Percentiles rank a stretch among this genome's conserved stretches.
Conservation (phyloP, 2,329 filamentous ascomycete species). For the Bipolaris gigantea region DNA sequence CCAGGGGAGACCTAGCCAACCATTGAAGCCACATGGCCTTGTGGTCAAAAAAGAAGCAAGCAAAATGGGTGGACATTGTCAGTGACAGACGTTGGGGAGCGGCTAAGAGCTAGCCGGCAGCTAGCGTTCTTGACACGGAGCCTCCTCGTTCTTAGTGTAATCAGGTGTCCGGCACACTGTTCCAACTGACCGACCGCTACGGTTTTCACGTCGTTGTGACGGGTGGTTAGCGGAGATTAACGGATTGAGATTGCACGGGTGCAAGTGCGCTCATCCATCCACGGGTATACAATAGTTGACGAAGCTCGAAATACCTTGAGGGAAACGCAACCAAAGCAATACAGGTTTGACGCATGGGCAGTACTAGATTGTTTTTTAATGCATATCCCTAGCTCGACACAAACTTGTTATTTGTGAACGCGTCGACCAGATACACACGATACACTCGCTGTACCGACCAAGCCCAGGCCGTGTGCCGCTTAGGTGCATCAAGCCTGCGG, state of each 20-base stretch:
- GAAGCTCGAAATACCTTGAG: too few species aligned
- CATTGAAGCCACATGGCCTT: background rate
- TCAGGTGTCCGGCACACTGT: background rate
- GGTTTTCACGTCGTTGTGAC: background rate
- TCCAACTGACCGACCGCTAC: background rate
- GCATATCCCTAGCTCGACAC: background rate
- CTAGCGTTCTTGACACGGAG: background rate
- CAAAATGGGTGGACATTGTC: background rate
- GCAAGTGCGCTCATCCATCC: background rate
- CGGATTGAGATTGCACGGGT: background rate
- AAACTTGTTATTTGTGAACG: background rate
- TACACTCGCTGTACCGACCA: background rate
- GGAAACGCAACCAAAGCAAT: too few species aligned
- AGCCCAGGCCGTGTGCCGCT: background rate
- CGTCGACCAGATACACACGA: background rate
- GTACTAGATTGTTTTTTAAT: background rate
- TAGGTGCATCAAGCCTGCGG: conserved; percentile 10
- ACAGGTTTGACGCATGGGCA: background rate
- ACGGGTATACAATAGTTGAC: too few species aligned
- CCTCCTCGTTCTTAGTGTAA: background rate
- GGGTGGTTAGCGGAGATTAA: background rate
- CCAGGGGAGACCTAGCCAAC: background rate
- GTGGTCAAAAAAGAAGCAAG: background rate
- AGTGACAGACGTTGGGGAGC: background rate
- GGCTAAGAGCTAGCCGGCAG: background rate